Base-by-base conservation (phyloP, 1,284 basidiomycete species). In the Moniliella sp. region DNA sequence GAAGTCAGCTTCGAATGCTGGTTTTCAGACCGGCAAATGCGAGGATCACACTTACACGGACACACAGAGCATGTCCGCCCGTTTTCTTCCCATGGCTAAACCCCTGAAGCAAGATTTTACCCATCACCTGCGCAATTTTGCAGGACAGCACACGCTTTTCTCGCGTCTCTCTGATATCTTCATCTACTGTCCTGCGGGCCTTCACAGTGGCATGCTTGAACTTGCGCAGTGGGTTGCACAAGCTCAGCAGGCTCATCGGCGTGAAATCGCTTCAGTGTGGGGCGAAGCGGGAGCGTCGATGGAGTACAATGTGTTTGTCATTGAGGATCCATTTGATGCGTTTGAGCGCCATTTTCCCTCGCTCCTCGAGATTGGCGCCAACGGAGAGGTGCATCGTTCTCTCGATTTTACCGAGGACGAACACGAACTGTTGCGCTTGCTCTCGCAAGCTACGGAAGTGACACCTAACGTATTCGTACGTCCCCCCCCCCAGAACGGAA, bases 91-190 rank as follows among this genome's bases (percentile, higher is more conserved):
- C n/a, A n/a, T n/a, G n/a, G n/a, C n/a, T n/a, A n/a, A n/a, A n/a
- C n/a, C n/a, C n/a, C n/a, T n/a, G n/a, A n/a, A n/a, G n/a, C n/a
- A n/a, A n/a, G n/a, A n/a, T n/a, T n/a, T n/a, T n/a, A n/a, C n/a
- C n/a, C n/a, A n/a, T n/a, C n/a, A n/a, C n/a, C n/a, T n/a, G n/a
- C n/a, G n/a, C n/a, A n/a, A n/a, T n/a, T n/a, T n/a, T n/a, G n/a
- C n/a, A n/a, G n/a, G n/a, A n/a, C n/a, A n/a, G n/a, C n/a, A n/a
- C n/a, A n/a, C n/a, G n/a, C n/a, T n/a, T n/a, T n/a, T n/a, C n/a
- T n/a, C n/a, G n/a, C n/a, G n/a, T n/a, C 67, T 91, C 25, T 82
- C 78, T 29, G 83, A 91, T 56, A 72, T 91, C 39, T 73, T 86
- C 39, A 65, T 88, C 29, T 88, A 86, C 62, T 77, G 50, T 27